Evolutionary conservation across 352 stramenopile species (phyloP), one percentile per base, ranked within the genome.

Genomic region (Pythium pyrilobum): DNA sequence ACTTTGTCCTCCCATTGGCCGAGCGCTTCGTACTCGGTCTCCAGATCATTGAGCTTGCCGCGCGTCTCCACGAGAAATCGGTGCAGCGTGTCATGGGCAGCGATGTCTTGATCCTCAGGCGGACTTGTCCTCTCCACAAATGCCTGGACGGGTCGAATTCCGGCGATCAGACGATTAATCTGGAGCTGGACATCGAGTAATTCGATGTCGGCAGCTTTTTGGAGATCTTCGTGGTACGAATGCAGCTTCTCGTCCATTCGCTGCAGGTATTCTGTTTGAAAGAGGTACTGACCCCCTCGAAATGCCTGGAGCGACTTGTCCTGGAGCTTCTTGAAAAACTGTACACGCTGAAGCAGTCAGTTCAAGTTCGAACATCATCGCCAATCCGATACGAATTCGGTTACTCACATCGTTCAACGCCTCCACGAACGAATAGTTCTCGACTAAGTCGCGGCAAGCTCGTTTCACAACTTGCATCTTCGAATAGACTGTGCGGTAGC

Each of bases 391-490:
- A 43, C 3, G 23, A 40, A 25, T n/a, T 39, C 4, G 13, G 16
- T 8, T 8, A 25, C 28, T 44, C 59, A 85, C 76, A 53, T 72
- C 52, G 16, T 81, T 65, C 6, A 90, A 36, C 3, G 69, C 71
- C 21, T 77, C 59, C 21, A 81, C 47, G 39, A 90, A 86, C 20
- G 64, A 76, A 24, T 71, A 90, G 39, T 90, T 90, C 32, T 90
- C 80, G 10, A 84, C 61, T 16, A 90, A 32, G 56, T 90, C 75
- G 16, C 73, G 65, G 34, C 77, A 90, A 2, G 77, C 74, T 34
- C 75, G 73, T 48, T 84, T 86, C 3, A 87, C 69, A 6, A 81
- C 41, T 39, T 85, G 65, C 32, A 90, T 71, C 28, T 69, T 71
- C 0, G 57, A 55, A 15, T 83, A 59, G 18, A 85, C 49, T 9